Percentiles rank a stretch among this genome's conserved stretches.
phyloP scores from a whole-genome alignment of 2,329 filamentous ascomycete genomes.

The Xylariaceae sp. region DNA sequence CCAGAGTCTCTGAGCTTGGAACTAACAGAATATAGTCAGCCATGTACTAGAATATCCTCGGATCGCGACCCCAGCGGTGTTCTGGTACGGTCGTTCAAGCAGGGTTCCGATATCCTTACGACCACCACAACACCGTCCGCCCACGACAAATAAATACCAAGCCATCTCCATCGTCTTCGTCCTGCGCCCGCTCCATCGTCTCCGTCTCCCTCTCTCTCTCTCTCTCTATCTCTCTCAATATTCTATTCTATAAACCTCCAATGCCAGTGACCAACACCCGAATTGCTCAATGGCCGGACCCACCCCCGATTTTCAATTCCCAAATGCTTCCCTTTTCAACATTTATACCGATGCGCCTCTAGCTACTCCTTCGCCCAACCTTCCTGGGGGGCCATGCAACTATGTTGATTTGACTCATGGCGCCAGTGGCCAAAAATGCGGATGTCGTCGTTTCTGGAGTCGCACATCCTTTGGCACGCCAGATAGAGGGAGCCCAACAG shows the following conservation, averaged over 20 bases:
- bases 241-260: conserved; percentile 32
- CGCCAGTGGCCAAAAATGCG: conserved; percentile 60
- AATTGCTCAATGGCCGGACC: conserved; percentile 59
- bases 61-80: conserved; percentile 42
- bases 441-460: conserved; percentile 68
- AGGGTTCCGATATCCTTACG: conserved; percentile 32
- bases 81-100: conserved; percentile 38
- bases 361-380: conserved; percentile 39
- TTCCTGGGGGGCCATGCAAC: conserved; percentile 64
- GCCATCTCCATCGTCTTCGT: conserved; percentile 25
- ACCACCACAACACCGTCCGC: conserved; percentile 13
- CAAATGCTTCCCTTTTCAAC: conserved; percentile 58
- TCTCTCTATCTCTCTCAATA: background rate
- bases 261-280: conserved; percentile 44
- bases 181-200: conserved; percentile 18
- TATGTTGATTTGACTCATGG: conserved; percentile 62
- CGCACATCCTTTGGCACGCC: conserved; percentile 47
- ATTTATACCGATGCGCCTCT: conserved; percentile 58
- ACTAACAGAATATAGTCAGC: conserved; percentile 40
- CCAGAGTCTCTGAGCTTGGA: conserved; percentile 27
- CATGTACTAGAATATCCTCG: conserved; percentile 47
- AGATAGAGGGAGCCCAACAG: conserved; percentile 38
- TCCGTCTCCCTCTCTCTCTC: conserved; percentile 15
- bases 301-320: conserved; percentile 54
- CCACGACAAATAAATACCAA: conserved; percentile 38